phyloP scores from a whole-genome alignment of 2,329 filamentous ascomycete genomes.

The Beauveria medogensis region DNA sequence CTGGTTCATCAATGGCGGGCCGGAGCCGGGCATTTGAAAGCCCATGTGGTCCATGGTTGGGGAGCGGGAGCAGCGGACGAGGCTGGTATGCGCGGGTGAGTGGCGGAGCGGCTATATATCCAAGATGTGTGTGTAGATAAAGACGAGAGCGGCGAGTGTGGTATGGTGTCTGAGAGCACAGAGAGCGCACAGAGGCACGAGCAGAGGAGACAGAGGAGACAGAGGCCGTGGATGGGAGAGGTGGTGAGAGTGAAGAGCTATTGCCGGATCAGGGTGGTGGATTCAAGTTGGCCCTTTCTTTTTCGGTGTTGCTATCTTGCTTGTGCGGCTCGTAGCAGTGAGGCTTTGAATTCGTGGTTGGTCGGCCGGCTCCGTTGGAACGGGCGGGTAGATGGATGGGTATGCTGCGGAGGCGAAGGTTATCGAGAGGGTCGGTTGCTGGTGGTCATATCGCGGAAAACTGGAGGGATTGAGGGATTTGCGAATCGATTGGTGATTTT shows the following conservation, averaged over 20 bases:
- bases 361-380: background rate
- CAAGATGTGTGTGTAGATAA: background rate
- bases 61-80: background rate
- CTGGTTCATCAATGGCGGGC: slow-evolving; percentile 51
- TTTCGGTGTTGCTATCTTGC: too few relatives aligned
- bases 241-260: too few relatives aligned
- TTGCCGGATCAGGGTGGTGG: too few relatives aligned
- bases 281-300: too few relatives aligned
- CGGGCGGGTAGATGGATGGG: background rate
- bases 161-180: background rate
- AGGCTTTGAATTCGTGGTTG: background rate
- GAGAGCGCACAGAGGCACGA: background rate
- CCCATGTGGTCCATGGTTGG: slow-evolving; percentile 43
- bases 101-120: background rate
- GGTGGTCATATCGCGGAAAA: background rate
- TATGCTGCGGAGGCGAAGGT: background rate
- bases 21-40: slow-evolving; percentile 51
- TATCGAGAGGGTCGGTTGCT: background rate
- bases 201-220: too few relatives aligned
- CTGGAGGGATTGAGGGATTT: background rate
- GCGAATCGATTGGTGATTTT: background rate
- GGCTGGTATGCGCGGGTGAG: background rate
- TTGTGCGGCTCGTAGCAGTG: background rate
- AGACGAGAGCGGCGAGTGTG: background rate
- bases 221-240: too few relatives aligned